A percentile compares a stretch with the other conserved stretches of the same genome.
Evolutionary conservation across 257 asterid genomes (phyloP).

Genomic region (Ophiorrhiza pumila): DNA sequence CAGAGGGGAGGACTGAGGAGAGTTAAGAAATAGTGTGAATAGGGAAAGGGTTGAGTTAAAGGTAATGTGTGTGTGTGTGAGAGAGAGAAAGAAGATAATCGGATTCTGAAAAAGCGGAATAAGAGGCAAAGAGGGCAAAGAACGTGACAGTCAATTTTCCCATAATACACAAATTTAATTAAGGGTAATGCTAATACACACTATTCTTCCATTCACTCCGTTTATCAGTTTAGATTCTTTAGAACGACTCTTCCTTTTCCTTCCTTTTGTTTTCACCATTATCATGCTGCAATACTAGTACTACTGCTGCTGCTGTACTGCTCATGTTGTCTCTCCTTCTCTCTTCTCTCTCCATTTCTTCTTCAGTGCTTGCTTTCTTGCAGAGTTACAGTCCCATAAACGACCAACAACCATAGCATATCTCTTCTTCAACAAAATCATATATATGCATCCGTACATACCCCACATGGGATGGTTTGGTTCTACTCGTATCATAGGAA

Average conservation of each 20-base stretch:
- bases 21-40: no score
- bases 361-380: no score
- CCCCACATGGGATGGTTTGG: background rate
- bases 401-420: no score
- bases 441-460: background rate
- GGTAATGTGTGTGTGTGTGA: background rate
- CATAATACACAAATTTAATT: constrained; percentile 10
- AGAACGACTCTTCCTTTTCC: constrained; percentile 25
- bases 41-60: background rate
- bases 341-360: background rate
- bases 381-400: no score
- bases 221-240: no score
- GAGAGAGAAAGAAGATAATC: constrained; percentile 9
- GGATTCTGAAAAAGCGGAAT: constrained; percentile 17
- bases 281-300: no score
- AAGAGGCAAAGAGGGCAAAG: constrained; percentile 33
- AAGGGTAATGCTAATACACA: no score
- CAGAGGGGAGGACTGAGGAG: no score
- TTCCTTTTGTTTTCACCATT: background rate
- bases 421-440: no score
- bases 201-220: no score
- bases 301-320: no score
- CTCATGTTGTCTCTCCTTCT: no score
- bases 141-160: constrained; percentile 49
- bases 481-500: background rate